A percentile compares a stretch with the other conserved stretches of the same genome.
Conservation (phyloP, 345 rosid species). For the Dipteronia sinensis region DNA sequence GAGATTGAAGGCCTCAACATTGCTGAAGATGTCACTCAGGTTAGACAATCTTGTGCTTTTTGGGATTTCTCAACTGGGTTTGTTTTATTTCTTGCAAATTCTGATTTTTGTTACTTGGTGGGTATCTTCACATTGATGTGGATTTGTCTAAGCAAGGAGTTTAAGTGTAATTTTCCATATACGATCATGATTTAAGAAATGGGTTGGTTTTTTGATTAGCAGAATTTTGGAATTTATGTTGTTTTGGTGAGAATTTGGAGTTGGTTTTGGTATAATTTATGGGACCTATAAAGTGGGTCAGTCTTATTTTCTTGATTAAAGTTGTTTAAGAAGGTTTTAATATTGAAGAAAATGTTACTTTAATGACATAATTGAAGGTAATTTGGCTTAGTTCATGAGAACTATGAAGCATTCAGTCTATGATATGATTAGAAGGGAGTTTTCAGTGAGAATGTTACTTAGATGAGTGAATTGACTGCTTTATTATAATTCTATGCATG, state of each 20-base stretch:
- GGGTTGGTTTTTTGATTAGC: slow-evolving; percentile 7
- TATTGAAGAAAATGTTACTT: not conserved
- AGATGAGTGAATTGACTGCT: not conserved
- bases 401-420: not conserved
- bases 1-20: slow-evolving; percentile 76
- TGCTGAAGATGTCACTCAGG: slow-evolving; percentile 88
- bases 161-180: not conserved
- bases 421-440: not conserved
- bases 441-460: not conserved
- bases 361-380: not conserved
- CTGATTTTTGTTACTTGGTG: not conserved
- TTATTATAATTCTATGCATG: not conserved
- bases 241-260: not conserved
- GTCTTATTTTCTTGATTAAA: not conserved
- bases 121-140: not conserved
- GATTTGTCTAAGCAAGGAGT: not conserved
- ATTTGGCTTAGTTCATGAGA: not conserved
- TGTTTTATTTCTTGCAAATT: slow-evolving; percentile 5
- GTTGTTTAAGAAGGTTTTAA: not conserved
- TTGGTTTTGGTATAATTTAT: not conserved
- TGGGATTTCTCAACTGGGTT: not conserved
- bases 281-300: slow-evolving; percentile 10
- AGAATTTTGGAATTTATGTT: not conserved
- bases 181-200: not conserved
- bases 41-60: slow-evolving; percentile 11